Evolutionary conservation across 306 rosid species (phyloP).

Genomic region (Amphicarpaea edgeworthii): DNA sequence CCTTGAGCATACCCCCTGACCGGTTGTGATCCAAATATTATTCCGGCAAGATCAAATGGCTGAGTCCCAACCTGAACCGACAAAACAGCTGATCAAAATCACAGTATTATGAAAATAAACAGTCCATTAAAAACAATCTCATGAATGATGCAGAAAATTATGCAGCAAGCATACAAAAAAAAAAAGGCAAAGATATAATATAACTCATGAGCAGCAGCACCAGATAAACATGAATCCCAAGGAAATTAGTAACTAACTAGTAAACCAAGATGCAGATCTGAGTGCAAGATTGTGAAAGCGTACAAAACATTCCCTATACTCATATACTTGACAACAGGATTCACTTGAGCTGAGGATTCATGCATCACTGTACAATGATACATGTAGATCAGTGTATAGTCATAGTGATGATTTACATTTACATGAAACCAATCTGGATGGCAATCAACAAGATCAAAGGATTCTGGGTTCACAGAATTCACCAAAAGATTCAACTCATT

Average conservation of each 20-base stretch:
- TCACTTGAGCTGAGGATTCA: conserved; percentile 6
- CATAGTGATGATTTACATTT: not conserved
- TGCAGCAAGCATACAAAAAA: not conserved
- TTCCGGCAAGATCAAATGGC: conserved; percentile 73
- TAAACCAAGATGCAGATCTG: not conserved
- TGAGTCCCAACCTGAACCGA: conserved; percentile 65
- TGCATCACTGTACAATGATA: conserved; percentile 2
- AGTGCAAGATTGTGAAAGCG: not conserved
- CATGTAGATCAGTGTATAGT: not conserved
- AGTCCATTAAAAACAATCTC: conserved; percentile 20
- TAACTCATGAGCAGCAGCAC: not conserved
- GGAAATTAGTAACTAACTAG: not conserved
- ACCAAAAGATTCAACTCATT: conserved; percentile 12
- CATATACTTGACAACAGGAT: not conserved
- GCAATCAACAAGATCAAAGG: conserved; percentile 15
- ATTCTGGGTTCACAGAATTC: conserved; percentile 12
- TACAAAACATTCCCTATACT: conserved; percentile 2
- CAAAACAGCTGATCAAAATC: conserved; percentile 45
- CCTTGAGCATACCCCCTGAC: conserved; percentile 69
- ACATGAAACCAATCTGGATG: conserved; percentile 1
- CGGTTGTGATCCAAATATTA: conserved; percentile 77
- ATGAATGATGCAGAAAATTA: not conserved
- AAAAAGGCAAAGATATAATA: conserved; percentile 2
- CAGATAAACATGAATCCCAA: not conserved
- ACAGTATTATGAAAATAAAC: conserved; percentile 1